Evolutionary conservation across 1,284 basidiomycete species (phyloP).

Genomic region (Agroathelia rolfsii): DNA sequence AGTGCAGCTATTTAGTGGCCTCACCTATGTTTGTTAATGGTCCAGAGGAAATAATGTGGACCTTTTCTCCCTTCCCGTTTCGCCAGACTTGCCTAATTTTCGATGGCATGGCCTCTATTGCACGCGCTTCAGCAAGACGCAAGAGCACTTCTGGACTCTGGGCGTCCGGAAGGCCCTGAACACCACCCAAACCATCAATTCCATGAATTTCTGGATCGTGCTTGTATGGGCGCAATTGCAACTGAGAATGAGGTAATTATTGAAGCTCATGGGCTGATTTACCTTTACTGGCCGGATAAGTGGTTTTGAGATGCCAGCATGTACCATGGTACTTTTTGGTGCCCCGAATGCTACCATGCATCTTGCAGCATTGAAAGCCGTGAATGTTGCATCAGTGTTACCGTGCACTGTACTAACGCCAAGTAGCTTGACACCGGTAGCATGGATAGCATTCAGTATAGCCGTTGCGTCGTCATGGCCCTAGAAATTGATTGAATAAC

Average conservation of each 20-base stretch:
- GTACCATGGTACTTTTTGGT: constrained; percentile 43
- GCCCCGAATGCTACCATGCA: constrained; percentile 66
- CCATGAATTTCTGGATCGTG: constrained; percentile 74
- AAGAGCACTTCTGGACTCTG: constrained; percentile 37
- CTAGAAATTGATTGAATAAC: constrained; percentile 25
- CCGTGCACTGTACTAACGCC: constrained; percentile 82
- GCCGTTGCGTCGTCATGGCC: constrained; percentile 83
- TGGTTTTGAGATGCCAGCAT: constrained; percentile 59
- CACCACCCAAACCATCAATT: constrained; percentile 68
- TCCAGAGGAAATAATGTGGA: constrained; percentile 64
- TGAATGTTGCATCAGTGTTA: constrained; percentile 56
- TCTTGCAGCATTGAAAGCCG: constrained; percentile 61
- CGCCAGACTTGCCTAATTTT: constrained; percentile 47
- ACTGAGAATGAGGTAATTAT: too few relatives aligned
- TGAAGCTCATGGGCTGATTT: constrained; percentile 20
- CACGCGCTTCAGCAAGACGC: constrained; percentile 37
- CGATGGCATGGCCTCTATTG: constrained; percentile 58
- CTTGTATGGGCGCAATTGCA: constrained; percentile 35
- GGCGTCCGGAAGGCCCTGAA: constrained; percentile 54
- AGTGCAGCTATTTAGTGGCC: too few relatives aligned
- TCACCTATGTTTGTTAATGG: constrained; percentile 86
- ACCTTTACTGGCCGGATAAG: constrained; percentile 32
- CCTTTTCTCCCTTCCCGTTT: constrained; percentile 40
- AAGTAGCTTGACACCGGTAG: constrained; percentile 50
- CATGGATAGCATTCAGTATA: constrained; percentile 63